Percentiles rank a stretch among this genome's conserved stretches.
Conservation (phyloP, 495 filamentous ascomycete species). For the Xylaria sp. region DNA sequence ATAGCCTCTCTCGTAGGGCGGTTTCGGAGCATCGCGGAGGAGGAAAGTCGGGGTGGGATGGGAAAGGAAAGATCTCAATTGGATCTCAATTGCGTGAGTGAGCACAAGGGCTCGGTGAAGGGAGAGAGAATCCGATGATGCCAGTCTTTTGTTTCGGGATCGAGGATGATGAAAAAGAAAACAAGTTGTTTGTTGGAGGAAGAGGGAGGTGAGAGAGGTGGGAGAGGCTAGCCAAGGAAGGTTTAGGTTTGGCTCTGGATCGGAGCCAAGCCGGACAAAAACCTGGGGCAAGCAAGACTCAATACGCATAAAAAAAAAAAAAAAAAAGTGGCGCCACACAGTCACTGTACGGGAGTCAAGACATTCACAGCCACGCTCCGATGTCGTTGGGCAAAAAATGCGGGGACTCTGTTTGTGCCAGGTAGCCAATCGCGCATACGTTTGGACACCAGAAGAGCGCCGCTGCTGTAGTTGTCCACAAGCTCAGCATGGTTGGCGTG, state of each 20-base stretch:
- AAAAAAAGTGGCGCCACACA: not conserved
- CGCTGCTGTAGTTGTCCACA: too few species aligned
- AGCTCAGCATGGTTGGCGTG: too few species aligned
- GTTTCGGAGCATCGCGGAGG: conserved; percentile 5
- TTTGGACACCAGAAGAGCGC: not conserved
- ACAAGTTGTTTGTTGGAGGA: conserved; percentile 11
- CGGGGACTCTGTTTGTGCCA: not conserved
- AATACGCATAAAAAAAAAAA: not conserved
- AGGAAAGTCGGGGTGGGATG: conserved; percentile 9
- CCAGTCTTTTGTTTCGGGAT: conserved; percentile 1
- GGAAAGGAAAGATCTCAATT: conserved; percentile 10
- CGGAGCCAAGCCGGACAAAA: not conserved
- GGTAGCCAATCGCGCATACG: not conserved
- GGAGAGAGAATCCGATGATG: conserved; percentile 5
- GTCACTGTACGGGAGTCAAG: conserved; percentile 8
- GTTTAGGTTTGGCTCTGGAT: conserved; percentile 2
- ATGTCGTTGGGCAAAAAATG: conserved; percentile 4
- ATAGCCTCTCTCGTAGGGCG: conserved; percentile 7
- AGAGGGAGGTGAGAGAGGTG: conserved; percentile 6
- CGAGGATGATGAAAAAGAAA: conserved; percentile 5
- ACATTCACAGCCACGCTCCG: not conserved
- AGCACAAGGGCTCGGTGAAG: conserved; percentile 10
- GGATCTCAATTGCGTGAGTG: conserved; percentile 4
- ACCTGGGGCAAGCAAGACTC: conserved; percentile 7
- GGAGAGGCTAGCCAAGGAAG: conserved; percentile 6